Evolutionary conservation across 2,329 filamentous ascomycete species (phyloP).

Genomic region (Colletotrichum sp.): DNA sequence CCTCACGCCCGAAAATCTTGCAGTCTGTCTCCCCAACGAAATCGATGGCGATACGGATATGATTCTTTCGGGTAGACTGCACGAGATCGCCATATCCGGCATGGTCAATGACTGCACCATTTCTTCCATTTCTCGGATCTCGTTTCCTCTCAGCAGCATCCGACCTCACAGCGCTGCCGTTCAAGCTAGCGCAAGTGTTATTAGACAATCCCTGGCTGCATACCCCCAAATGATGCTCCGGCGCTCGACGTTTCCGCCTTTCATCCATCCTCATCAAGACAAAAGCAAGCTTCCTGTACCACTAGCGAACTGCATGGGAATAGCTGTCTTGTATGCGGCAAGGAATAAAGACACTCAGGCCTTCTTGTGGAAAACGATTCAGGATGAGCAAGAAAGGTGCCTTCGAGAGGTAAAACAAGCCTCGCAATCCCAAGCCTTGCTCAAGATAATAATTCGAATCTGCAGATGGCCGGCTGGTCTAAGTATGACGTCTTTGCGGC

Average conservation of each 20-base stretch:
- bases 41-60: background rate
- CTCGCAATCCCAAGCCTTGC: background rate
- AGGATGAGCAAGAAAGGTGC: background rate
- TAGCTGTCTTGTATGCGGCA: background rate
- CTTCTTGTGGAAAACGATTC: constrained; percentile 10
- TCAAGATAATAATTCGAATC: background rate
- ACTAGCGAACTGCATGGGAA: constrained; percentile 12
- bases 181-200: background rate
- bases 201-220: background rate
- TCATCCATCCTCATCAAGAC: constrained; percentile 8
- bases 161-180: background rate
- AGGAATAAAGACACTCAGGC: background rate
- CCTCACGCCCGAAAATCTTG: background rate
- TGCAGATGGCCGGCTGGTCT: background rate
- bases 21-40: background rate
- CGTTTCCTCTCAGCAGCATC: background rate
- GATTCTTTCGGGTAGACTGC: background rate
- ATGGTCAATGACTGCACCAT: background rate
- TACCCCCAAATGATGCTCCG: constrained; percentile 18
- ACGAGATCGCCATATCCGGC: background rate
- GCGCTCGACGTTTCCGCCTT: constrained; percentile 14
- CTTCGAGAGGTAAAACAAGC: background rate
- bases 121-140: background rate
- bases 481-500: constrained; percentile 2
- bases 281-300: constrained; percentile 1